These are phyloP conservation scores for Pelargonium nanum DNA, from an alignment of 345 rosid species.

Conservation along the genomic window DNA sequence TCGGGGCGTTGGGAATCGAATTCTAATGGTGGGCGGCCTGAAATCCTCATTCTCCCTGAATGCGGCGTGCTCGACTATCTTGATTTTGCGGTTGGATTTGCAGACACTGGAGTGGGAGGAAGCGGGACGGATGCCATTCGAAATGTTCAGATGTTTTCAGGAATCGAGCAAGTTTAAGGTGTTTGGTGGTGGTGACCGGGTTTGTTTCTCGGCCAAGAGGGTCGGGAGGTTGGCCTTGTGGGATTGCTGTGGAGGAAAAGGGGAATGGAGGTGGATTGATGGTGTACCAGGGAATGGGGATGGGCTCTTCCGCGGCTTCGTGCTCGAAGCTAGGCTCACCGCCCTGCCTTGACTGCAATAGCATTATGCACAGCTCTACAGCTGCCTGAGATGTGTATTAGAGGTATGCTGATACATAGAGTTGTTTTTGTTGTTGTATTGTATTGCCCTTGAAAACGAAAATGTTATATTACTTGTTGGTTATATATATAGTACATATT, in stretches of 20 bases:
- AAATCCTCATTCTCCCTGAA: conserved; percentile 65
- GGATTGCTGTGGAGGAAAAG: conserved; percentile 40
- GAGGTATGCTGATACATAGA: neutral
- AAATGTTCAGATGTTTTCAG: conserved; percentile 59
- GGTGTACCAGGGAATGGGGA: conserved; percentile 53
- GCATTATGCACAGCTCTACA: neutral
- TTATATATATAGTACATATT: no score
- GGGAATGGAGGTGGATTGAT: conserved; percentile 73
- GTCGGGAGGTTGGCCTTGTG: conserved; percentile 65
- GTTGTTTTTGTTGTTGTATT: neutral
- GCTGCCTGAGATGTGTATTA: no score
- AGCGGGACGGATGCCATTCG: conserved; percentile 75
- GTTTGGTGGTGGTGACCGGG: conserved; percentile 72
- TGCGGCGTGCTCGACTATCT: conserved; percentile 63
- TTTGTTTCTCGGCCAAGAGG: conserved; percentile 74
- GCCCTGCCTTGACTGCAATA: conserved; percentile 30
- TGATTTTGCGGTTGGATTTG: conserved; percentile 68
- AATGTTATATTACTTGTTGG: neutral
- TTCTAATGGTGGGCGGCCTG: conserved; percentile 79
- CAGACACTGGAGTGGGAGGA: conserved; percentile 83
- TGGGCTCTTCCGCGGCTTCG: conserved; percentile 66
- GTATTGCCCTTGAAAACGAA: neutral
- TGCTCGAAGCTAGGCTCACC: conserved; percentile 50
- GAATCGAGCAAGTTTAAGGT: conserved; percentile 82
- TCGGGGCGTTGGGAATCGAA: conserved; percentile 39